Evolutionary conservation across 108 stramenopile genomes (phyloP).

Genomic region (Chaetoceros tenuissimus): DNA sequence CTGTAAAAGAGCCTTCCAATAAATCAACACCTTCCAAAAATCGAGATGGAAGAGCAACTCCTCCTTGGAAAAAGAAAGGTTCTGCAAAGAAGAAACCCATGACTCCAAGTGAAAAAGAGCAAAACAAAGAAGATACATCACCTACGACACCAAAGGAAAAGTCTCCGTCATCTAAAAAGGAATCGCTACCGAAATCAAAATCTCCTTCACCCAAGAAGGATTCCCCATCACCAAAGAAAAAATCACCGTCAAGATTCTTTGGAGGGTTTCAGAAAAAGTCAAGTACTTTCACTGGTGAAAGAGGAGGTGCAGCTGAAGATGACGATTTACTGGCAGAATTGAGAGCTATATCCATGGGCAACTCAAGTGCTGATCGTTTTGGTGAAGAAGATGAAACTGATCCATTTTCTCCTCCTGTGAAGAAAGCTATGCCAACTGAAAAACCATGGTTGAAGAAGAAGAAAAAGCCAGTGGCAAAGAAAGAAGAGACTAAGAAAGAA

Average conservation of each 20-base stretch:
- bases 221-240: neutral
- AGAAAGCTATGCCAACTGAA: neutral
- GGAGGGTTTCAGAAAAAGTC: too few relatives aligned
- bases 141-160: too few relatives aligned
- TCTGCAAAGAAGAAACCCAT: neutral
- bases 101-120: neutral
- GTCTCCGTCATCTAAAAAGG: neutral
- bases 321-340: slow-evolving; percentile 59
- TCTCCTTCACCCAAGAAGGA: neutral
- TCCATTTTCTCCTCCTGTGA: too few relatives aligned
- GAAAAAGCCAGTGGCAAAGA: neutral
- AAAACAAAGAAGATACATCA: neutral
- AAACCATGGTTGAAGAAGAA: neutral
- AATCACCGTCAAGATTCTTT: neutral
- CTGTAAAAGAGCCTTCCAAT: neutral
- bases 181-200: neutral
- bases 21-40: neutral
- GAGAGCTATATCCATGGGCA: slow-evolving; percentile 51
- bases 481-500: too few relatives aligned
- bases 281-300: slow-evolving; percentile 52
- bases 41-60: slow-evolving; percentile 1
- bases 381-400: slow-evolving; percentile 14
- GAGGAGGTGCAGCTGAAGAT: slow-evolving; percentile 72
- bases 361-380: slow-evolving; percentile 37
- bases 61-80: slow-evolving; percentile 7